Evolutionary conservation across 192 early-diverging fungal species (phyloP), one percentile per base, ranked within the genome.

Genomic region (Podila horticola): DNA sequence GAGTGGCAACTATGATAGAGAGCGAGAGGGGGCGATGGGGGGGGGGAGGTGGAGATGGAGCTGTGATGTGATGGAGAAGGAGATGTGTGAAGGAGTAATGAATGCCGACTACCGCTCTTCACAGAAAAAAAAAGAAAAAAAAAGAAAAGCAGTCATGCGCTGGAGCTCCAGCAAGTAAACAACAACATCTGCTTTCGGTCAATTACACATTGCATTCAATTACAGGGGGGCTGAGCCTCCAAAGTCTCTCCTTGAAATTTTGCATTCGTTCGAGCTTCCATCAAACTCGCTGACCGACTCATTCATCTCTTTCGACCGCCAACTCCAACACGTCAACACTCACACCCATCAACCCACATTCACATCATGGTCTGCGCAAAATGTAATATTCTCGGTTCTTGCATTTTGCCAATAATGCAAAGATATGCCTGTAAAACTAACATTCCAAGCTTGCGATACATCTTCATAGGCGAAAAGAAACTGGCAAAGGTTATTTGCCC

Each of bases 381-480:
- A 58, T 89, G 88, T 85, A 84, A 72, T 60, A 30, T 5, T 13
- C 28, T 22, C 0, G 19, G 28, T 3, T 57, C 31, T 19, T n/a
- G 38, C 59, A 38, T 33, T 33, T 17, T 22, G 3, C 22, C 28
- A 36, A 7, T 33, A 12, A 15, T 1, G 0, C 41, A 45, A 15
- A 8, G 41, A 45, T 3, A 12, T 45, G 41, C 15, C 9, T 19
- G 33, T 9, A 45, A 20, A 10, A 45, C 50, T 45, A 33, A 22
- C 30, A 28, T 55, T 66, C 26, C 4, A 51, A 55, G 3, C 17
- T n/a, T 34, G 9, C 5, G 17, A 52, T 11, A n/a, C 22, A 22
- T 45, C 31, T 66, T 67, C 20, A 26, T 31, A 85, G 82, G 87
- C 55, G 90, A 91, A 85, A 91, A 91, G 83, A 91, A 91, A 52